phyloP scores from a whole-genome alignment of 2,329 filamentous ascomycete species.

The Aspergillus fumigatiaffinis region DNA sequence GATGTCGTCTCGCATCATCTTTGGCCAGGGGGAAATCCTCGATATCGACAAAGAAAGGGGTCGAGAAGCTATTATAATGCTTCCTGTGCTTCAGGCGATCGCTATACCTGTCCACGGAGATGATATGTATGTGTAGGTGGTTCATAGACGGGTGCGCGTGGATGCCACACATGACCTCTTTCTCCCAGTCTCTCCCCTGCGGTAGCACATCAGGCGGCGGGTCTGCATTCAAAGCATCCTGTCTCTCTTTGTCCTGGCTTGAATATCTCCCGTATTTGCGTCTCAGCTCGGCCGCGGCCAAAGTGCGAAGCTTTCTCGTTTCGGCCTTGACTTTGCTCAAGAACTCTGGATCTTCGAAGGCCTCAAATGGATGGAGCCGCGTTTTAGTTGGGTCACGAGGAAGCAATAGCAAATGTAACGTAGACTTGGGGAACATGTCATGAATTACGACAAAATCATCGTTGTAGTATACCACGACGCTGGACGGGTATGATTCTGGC shows the following conservation, averaged over 20 bases:
- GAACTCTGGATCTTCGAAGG: slow-evolving; percentile 68
- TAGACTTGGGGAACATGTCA: slow-evolving; percentile 82
- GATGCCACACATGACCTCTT: slow-evolving; percentile 71
- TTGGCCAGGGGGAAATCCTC: slow-evolving; percentile 71
- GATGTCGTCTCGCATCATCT: slow-evolving; percentile 61
- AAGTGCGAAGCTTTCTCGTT: slow-evolving; percentile 54
- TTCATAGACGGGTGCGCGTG: slow-evolving; percentile 90
- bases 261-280: slow-evolving; percentile 64
- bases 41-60: slow-evolving; percentile 74
- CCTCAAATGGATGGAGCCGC: slow-evolving; percentile 69
- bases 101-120: slow-evolving; percentile 75
- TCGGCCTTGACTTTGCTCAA: slow-evolving; percentile 61
- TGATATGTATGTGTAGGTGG: slow-evolving; percentile 84
- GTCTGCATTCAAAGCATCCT: slow-evolving; percentile 61
- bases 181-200: slow-evolving; percentile 70
- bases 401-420: slow-evolving; percentile 81
- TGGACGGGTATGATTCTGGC: slow-evolving; percentile 58
- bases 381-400: slow-evolving; percentile 63
- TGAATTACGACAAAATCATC: slow-evolving; percentile 71
- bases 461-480: slow-evolving; percentile 62
- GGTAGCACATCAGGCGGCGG: slow-evolving; percentile 54
- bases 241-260: slow-evolving; percentile 57
- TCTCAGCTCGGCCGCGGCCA: slow-evolving; percentile 73
- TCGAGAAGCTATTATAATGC: slow-evolving; percentile 90
- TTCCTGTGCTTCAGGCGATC: slow-evolving; percentile 70